Base-by-base conservation (phyloP, 768 basidiomycete species). In the Cubamyces sp. region DNA sequence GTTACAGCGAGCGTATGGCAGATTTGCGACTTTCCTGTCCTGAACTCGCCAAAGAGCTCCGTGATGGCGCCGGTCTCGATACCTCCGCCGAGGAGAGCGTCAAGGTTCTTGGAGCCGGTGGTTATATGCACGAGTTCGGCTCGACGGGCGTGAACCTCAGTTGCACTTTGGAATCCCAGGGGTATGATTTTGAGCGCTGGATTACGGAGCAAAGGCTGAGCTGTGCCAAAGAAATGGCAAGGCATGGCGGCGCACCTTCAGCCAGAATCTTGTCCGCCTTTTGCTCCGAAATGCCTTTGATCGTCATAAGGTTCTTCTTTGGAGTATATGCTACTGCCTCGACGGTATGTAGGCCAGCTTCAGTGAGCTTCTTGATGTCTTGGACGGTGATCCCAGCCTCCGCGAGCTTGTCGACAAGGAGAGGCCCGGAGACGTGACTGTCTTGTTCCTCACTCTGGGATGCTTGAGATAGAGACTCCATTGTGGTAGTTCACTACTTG, bases 41-140 rank as follows among this genome's bases (percentile, higher is more conserved):
- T 84, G 76, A 99, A 99, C 77, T 99, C 97, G 60, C 96, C 97
- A 77, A 97, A 98, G 26, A 99, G 79, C 74, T 99, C 97, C 0
- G 97, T 99, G 72, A 99, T 97, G 0, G 95, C 91, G 43, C 97
- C 97, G 18, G 97, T 99, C 78, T 99, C 97, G 68, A 99, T 93
- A 9, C 97, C 97, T 55, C 96, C 96, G 71, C 97, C 97, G 2
- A 99, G 81, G 37, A 98, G 84, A 4, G 94, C 94, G 76, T 99
- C 96, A 37, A 99, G 80, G 67, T 97, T 94, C 70, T 95, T 96
- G 2, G 93, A 95, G 23, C 97, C 97, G 0, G 97, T 98, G 1
- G 95, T 96, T 64, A 99, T 96, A 75, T 92, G 91, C 21, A 99
- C 93, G 30, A 98, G 84, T 72, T 99, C 97, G 18, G 95, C 91